Conservation (phyloP, 306 rosid genomes). For the Quercus cerris region DNA sequence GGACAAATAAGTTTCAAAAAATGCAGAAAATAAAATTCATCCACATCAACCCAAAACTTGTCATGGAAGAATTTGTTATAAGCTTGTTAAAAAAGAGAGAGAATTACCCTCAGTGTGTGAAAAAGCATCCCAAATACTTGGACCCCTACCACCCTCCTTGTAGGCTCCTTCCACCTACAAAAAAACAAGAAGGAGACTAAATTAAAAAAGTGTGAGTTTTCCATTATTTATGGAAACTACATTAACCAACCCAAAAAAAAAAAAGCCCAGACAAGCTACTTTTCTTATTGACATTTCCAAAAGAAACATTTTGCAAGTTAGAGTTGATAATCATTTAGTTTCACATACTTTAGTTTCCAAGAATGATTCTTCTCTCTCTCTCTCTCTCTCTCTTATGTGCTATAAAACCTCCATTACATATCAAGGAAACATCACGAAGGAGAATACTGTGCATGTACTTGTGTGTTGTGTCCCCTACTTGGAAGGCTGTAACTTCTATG, state of each 20-base stretch:
- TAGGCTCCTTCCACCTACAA: slow-evolving; percentile 84
- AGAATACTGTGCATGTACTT: background rate
- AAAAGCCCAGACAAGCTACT: background rate
- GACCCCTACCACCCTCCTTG: slow-evolving; percentile 76
- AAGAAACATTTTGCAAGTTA: background rate
- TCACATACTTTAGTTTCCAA: background rate
- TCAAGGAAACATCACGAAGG: background rate
- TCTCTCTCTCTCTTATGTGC: background rate
- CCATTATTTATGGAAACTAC: slow-evolving; percentile 1
- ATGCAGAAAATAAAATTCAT: no score
- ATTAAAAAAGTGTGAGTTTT: background rate
- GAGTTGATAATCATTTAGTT: background rate
- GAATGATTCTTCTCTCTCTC: background rate
- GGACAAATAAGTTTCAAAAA: no score
- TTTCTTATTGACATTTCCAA: background rate
- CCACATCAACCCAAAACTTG: no score
- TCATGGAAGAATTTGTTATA: no score
- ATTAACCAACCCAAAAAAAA: background rate
- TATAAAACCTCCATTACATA: background rate
- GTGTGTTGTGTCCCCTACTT: background rate
- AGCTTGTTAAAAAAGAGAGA: no score
- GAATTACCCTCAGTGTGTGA: no score
- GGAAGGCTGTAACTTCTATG: no score
- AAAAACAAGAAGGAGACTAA: slow-evolving; percentile 23
- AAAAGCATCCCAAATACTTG: slow-evolving; percentile 91